Evolutionary conservation across 306 rosid species (phyloP).

Genomic region (Dalbergia cultrata): DNA sequence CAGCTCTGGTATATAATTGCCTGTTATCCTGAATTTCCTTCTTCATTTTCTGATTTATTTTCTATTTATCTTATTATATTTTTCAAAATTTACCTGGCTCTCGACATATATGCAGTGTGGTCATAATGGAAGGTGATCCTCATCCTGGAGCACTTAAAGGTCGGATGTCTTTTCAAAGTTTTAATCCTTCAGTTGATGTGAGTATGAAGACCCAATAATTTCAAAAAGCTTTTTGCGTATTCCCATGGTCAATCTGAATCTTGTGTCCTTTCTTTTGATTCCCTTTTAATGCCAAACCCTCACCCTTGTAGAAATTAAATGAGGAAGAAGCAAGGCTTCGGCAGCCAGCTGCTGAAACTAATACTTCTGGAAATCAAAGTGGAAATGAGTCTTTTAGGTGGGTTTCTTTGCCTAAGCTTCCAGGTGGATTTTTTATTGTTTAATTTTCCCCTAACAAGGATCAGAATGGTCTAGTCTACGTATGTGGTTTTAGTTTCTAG

Average conservation of each 20-base stretch:
- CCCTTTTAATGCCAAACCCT: constrained; percentile 47
- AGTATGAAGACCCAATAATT: constrained; percentile 60
- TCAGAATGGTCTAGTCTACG: neutral
- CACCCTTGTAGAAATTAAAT: constrained; percentile 75
- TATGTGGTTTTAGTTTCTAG: constrained; percentile 9
- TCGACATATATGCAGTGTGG: constrained; percentile 61
- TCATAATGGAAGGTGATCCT: constrained; percentile 92
- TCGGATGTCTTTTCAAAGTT: constrained; percentile 85
- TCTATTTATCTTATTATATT: neutral
- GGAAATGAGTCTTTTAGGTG: constrained; percentile 66
- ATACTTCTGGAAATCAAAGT: constrained; percentile 57
- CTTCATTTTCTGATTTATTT: constrained; percentile 28
- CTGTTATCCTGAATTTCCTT: constrained; percentile 17
- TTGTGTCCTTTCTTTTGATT: constrained; percentile 8
- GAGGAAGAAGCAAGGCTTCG: constrained; percentile 60
- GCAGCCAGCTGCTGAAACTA: constrained; percentile 58
- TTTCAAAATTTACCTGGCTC: constrained; percentile 10
- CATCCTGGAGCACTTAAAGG: constrained; percentile 85
- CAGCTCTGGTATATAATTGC: constrained; percentile 2
- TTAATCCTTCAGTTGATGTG: constrained; percentile 93
- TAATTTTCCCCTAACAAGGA: neutral
- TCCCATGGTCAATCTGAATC: neutral
- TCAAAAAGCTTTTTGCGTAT: constrained; percentile 35
- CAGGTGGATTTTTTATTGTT: neutral
- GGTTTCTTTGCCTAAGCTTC: constrained; percentile 26